phyloP scores from a whole-genome alignment of 345 rosid genomes.

The Reutealis trisperma region DNA sequence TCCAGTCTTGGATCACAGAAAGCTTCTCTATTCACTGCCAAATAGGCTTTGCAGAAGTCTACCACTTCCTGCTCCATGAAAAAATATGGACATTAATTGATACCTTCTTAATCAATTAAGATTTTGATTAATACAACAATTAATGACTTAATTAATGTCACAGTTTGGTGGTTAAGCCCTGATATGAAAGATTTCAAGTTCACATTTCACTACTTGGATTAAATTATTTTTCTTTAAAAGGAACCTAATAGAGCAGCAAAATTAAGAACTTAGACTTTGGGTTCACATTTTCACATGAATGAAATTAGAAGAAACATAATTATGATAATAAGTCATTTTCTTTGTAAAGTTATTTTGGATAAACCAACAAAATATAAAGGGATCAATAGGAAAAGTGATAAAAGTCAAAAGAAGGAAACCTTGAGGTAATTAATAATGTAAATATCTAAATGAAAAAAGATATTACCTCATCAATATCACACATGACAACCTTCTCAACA shows the following conservation, averaged over 20 bases:
- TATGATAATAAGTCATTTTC: not conserved
- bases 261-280: too few species aligned
- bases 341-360: not conserved
- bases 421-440: not conserved
- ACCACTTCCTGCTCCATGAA: constrained; percentile 56
- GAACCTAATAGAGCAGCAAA: too few species aligned
- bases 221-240: too few species aligned
- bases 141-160: too few species aligned
- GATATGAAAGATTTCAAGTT: too few species aligned
- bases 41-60: constrained; percentile 57
- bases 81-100: not conserved
- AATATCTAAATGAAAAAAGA: not conserved
- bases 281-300: too few species aligned
- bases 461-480: constrained; percentile 66
- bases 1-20: constrained; percentile 50
- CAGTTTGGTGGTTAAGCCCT: too few species aligned
- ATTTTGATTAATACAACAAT: not conserved
- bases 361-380: not conserved
- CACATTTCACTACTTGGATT: too few species aligned
- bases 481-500: constrained; percentile 54
- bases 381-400: not conserved
- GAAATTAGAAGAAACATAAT: too few species aligned
- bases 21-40: constrained; percentile 52
- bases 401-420: not conserved
- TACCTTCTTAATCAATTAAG: not conserved